phyloP scores from a whole-genome alignment of 441 rosid species.

The Corymbia calophylla region DNA sequence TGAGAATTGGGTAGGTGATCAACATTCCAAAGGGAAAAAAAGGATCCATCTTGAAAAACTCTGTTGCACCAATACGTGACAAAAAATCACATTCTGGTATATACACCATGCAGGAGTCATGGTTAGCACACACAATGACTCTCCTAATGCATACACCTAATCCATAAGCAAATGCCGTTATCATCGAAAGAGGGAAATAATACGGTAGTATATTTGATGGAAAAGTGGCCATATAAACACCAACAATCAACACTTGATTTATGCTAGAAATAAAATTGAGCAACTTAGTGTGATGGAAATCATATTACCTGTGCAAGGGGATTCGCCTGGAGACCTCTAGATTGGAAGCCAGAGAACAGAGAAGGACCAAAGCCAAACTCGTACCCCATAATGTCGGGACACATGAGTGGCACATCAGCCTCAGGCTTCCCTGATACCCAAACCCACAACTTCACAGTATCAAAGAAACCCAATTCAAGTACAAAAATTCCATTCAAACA shows the following conservation, averaged over 20 bases:
- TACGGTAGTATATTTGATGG: neutral
- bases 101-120: conserved; percentile 97
- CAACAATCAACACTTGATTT: neutral
- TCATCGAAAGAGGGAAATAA: neutral
- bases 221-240: neutral
- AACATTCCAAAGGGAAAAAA: neutral
- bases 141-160: conserved; percentile 86
- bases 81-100: conserved; percentile 91
- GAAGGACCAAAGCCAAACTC: conserved; percentile 80
- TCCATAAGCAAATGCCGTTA: neutral
- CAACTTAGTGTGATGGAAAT: neutral
- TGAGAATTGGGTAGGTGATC: neutral
- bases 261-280: neutral
- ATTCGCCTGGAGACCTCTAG: conserved; percentile 88
- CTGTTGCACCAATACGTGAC: conserved; percentile 87
- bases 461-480: neutral
- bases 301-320: conserved; percentile 82
- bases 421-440: conserved; percentile 52
- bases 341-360: conserved; percentile 82
- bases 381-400: conserved; percentile 64
- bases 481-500: neutral
- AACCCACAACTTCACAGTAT: neutral
- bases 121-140: conserved; percentile 64
- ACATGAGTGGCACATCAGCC: conserved; percentile 91
- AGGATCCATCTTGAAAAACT: conserved; percentile 67